Evolutionary conservation across 1,284 basidiomycete species (phyloP), one percentile per base, ranked within the genome.

Genomic region (Malassezia sp.): DNA sequence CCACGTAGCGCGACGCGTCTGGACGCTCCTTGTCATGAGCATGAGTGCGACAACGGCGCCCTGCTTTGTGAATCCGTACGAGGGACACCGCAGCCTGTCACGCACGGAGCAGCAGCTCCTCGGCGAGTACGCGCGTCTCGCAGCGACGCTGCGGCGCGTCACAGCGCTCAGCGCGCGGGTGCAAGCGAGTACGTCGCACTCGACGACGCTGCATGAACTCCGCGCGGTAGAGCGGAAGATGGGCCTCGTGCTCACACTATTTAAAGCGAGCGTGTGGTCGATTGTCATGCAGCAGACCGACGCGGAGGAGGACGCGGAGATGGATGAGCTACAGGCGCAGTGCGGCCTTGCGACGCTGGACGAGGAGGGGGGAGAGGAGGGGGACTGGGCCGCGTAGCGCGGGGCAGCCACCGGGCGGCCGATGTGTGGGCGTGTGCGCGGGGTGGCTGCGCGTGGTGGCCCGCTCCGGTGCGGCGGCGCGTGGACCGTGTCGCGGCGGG

Each of bases 201-300:
- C 78, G 79, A 57, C 74, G 72, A 76, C 95, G 59, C 74, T 96
- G n/a, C 76, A 77, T 32, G 80, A 83, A 45, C 71, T 97, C 31
- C 77, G 90, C 31, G 77, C 80, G 1, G 74, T 96, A 34, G 91
- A 96, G 71, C 80, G 84, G 67, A 93, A 93, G 72, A 90, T 96
- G 84, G 87, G 86, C 5, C 76, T 97, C 29, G 63, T 68, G n/a
- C 56, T 68, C 14, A 54, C 55, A 2, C 71, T 91, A 82, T 91
- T 87, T 77, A 87, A 89, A 73, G 87, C 87, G 0, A 88, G 86
- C 12, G 88, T 93, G 0, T 95, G 87, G 87, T 85, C 83, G 8
- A 82, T 90, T 36, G 82, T 93, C 61, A 85, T 87, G 67, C 85
- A 91, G 57, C 83, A 85, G 57, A 78, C 81, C 43, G 75, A 76